Percentiles rank a stretch among this genome's conserved stretches.
phyloP scores from a whole-genome alignment of 495 filamentous ascomycete genomes.

The Podospora pseudopauciseta region DNA sequence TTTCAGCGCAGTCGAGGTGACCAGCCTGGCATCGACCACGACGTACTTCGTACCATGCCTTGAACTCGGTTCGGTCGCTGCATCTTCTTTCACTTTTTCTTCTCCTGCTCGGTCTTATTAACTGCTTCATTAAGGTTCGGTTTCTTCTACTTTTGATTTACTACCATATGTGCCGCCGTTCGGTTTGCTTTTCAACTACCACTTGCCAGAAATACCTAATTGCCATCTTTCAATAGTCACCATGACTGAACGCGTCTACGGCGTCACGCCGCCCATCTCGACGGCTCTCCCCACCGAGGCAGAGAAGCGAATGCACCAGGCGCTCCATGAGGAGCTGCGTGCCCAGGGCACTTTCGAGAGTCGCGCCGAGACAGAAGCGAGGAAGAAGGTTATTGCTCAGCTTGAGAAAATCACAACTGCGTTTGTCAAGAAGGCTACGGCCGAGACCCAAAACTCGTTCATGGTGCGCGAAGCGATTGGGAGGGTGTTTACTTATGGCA shows the following conservation, averaged over 20 bases:
- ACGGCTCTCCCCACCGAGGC: conserved; percentile 64
- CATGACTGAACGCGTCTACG: conserved; percentile 52
- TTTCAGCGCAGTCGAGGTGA: background rate
- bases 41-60: background rate
- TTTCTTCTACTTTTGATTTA: background rate
- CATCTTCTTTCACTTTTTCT: background rate
- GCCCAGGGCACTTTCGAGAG: conserved; percentile 88
- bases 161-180: background rate
- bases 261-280: conserved; percentile 83
- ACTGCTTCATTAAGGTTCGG: background rate
- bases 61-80: background rate
- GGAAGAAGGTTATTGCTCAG: conserved; percentile 55
- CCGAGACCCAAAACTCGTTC: conserved; percentile 64
- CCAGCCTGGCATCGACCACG: background rate
- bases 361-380: conserved; percentile 69
- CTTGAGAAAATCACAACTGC: conserved; percentile 76
- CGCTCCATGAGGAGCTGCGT: conserved; percentile 76
- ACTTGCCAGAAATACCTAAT: background rate
- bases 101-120: background rate
- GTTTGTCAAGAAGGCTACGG: conserved; percentile 76
- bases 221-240: background rate
- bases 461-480: conserved; percentile 78
- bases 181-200: background rate
- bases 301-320: conserved; percentile 71
- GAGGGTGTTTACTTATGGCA: conserved; percentile 91